These are phyloP conservation scores for Trypanosoma grayi DNA, from an alignment of 208 protist species.

Conservation along the genomic window DNA sequence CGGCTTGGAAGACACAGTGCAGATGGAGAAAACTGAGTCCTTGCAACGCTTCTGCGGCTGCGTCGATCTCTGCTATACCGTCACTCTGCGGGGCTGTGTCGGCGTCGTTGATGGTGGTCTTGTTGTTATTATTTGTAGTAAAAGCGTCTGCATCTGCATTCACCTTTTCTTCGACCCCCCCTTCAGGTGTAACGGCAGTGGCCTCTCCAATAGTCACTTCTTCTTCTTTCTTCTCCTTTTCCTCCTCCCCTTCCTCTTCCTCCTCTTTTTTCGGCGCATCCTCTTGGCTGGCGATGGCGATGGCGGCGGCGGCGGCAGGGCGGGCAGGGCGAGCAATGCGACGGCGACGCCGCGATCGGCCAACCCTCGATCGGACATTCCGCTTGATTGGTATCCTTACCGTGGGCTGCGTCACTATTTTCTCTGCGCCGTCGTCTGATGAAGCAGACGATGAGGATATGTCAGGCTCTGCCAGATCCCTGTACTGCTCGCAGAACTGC, in stretches of 20 bases:
- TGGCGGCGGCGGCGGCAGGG: too few relatives aligned
- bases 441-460: constrained; percentile 15
- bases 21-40: constrained; percentile 23
- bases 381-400: not conserved
- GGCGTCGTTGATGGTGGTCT: not conserved
- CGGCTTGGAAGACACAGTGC: constrained; percentile 22
- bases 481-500: constrained; percentile 77
- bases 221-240: constrained; percentile 10
- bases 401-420: not conserved
- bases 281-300: not conserved
- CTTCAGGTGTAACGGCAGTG: not conserved
- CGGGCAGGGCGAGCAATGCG: constrained; percentile 22
- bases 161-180: not conserved
- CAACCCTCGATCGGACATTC: not conserved
- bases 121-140: not conserved
- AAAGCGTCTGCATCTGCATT: not conserved
- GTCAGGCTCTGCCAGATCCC: constrained; percentile 52
- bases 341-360: constrained; percentile 25
- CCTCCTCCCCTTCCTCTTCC: constrained; percentile 13
- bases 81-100: not conserved
- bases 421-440: not conserved
- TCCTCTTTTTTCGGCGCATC: not conserved
- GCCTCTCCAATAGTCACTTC: not conserved
- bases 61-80: not conserved
- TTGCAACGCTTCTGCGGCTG: not conserved